Conservation (phyloP, 345 rosid genomes). For the Camelina hispida region DNA sequence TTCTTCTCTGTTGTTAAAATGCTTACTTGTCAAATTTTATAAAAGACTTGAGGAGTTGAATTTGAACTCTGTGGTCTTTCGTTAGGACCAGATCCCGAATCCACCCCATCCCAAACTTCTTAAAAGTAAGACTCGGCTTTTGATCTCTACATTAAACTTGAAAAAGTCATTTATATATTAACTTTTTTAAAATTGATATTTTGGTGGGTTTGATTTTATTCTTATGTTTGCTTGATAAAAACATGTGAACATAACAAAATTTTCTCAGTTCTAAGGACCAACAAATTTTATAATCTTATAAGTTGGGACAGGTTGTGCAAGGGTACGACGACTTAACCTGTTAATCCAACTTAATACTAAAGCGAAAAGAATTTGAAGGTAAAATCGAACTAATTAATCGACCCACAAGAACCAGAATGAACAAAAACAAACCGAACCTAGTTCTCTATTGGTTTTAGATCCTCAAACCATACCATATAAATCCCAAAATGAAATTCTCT, state of each 20-base stretch:
- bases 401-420: background rate
- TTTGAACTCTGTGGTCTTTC: background rate
- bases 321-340: background rate
- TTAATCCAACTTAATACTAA: too few relatives aligned
- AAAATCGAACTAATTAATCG: background rate
- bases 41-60: slow-evolving; percentile 20
- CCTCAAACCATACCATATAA: background rate
- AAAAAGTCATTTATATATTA: background rate
- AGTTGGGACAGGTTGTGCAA: background rate
- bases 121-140: background rate
- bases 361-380: background rate
- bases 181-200: background rate
- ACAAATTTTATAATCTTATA: background rate
- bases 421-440: background rate
- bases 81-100: slow-evolving; percentile 4
- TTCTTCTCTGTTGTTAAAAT: background rate
- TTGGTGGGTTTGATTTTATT: background rate
- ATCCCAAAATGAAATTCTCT: background rate
- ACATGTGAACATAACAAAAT: background rate
- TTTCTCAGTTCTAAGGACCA: background rate
- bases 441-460: background rate
- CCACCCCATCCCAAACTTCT: background rate
- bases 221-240: background rate
- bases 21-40: slow-evolving; percentile 6
- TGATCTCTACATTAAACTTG: background rate